These are phyloP conservation scores for Entomophthora muscae DNA, from an alignment of 371 early-diverging fungal species.

Conservation along the genomic window DNA sequence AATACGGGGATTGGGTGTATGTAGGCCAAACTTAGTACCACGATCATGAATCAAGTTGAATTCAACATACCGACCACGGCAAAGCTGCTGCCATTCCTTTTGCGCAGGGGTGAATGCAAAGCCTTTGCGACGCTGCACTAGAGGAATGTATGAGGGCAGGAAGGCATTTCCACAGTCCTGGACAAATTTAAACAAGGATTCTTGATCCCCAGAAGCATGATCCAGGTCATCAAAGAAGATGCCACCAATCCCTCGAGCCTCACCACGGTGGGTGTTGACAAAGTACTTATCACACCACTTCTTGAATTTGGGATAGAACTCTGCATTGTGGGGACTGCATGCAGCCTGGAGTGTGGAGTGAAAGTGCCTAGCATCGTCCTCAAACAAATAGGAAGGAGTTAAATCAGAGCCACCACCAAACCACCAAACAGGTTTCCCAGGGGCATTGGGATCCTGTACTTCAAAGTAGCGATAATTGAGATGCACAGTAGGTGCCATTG, in stretches of 20 bases:
- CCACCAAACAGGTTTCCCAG: conserved; percentile 53
- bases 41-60: conserved; percentile 79
- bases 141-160: conserved; percentile 53
- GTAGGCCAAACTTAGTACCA: conserved; percentile 76
- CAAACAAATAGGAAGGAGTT: conserved; percentile 59
- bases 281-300: conserved; percentile 77
- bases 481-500: conserved; percentile 88
- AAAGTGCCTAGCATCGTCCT: conserved; percentile 65
- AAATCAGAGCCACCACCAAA: conserved; percentile 78
- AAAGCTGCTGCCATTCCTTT: conserved; percentile 66
- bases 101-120: conserved; percentile 42
- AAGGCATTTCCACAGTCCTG: conserved; percentile 52
- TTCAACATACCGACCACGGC: conserved; percentile 78
- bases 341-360: conserved; percentile 56
- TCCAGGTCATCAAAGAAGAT: conserved; percentile 78
- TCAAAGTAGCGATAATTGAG: conserved; percentile 96
- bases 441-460: conserved; percentile 32
- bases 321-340: conserved; percentile 50
- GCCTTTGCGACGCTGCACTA: conserved; percentile 43
- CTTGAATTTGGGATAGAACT: conserved; percentile 57
- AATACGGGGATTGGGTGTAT: conserved; percentile 71
- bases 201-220: conserved; percentile 25
- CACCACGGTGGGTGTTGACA: conserved; percentile 49
- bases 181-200: conserved; percentile 49
- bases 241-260: conserved; percentile 72